Evolutionary conservation across 257 asterid species (phyloP).

Genomic region (Craterostigma plantagineum): DNA sequence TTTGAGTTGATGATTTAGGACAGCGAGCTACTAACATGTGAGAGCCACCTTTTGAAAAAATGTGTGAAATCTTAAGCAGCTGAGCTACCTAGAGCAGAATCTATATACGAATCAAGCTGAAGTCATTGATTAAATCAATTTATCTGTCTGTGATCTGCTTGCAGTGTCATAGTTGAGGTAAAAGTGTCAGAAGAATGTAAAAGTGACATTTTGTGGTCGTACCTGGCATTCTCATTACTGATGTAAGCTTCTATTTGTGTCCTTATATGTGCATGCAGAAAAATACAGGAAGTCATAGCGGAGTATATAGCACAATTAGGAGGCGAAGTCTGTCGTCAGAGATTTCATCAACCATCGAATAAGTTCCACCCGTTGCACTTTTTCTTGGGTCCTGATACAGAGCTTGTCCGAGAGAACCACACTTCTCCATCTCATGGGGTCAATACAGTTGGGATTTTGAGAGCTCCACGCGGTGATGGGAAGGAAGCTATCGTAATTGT

Average conservation of each 20-base stretch:
- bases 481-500: conserved; percentile 91
- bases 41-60: too few species aligned
- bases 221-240: neutral
- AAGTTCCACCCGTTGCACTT: conserved; percentile 57
- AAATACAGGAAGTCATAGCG: conserved; percentile 42
- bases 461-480: conserved; percentile 94
- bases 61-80: too few species aligned
- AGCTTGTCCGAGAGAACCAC: conserved; percentile 29
- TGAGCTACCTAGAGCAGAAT: too few species aligned
- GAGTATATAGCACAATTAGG: conserved; percentile 52
- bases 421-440: conserved; percentile 51
- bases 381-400: conserved; percentile 55
- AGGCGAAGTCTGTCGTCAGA: conserved; percentile 70
- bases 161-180: too few species aligned
- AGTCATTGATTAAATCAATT: too few species aligned
- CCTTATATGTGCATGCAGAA: conserved; percentile 44
- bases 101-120: too few species aligned
- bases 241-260: conserved; percentile 6
- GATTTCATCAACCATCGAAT: conserved; percentile 36
- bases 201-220: neutral
- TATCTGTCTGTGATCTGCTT: too few species aligned
- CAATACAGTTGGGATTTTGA: conserved; percentile 70
- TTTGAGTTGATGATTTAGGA: too few species aligned
- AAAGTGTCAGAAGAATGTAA: too few species aligned
- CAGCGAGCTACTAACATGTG: too few species aligned